Evolutionary conservation across 768 basidiomycete genomes (phyloP), one percentile per base, ranked within the genome.

Genomic region (Pleurotus cornucopiae): DNA sequence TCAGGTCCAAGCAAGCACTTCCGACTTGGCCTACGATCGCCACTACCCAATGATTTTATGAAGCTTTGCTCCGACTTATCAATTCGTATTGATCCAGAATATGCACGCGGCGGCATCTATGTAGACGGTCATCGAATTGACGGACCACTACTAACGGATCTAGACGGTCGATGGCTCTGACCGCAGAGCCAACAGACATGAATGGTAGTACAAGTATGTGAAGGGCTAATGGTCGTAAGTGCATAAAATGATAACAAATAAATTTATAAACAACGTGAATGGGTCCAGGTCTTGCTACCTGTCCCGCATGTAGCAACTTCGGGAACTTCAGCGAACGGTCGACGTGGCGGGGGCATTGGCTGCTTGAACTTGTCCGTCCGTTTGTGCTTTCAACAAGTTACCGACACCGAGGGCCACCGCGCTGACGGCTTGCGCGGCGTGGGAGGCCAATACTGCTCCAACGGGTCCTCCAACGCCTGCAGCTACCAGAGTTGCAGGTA

Each of bases 361-460:
- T 18, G 51, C 54, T 37, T 41, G 44, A 6, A 46, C 37, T 18
- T 47, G 57, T 6, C 40, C 56, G 13, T 79, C 76, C 25, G 79
- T 77, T 25, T 75, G 70, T 2, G 79, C 73, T 64, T 81, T 79
- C 54, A 84, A 69, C 68, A 77, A 68, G 37, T 75, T 80, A 1
- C 89, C 89, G 30, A 91, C 72, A 2, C 89, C 88, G 2, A 91
- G 79, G 1, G 88, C 89, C 57, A 91, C 84, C 1, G 88, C 88
- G 7, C 89, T 89, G 21, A 88, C 83, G 1, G 89, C 89, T 61
- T 91, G 89, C 12, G 82, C 87, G 12, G 89, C 84, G 11, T 84
- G 78, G 13, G 86, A 81, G 7, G 89, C 89, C 37, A 91, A 74
- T 49, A 88, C 73, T 0, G 86, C 85, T 53, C 51, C 51, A 12